Evolutionary conservation across 768 basidiomycete genomes (phyloP).

Genomic region (Hirschioporus abietinus): DNA sequence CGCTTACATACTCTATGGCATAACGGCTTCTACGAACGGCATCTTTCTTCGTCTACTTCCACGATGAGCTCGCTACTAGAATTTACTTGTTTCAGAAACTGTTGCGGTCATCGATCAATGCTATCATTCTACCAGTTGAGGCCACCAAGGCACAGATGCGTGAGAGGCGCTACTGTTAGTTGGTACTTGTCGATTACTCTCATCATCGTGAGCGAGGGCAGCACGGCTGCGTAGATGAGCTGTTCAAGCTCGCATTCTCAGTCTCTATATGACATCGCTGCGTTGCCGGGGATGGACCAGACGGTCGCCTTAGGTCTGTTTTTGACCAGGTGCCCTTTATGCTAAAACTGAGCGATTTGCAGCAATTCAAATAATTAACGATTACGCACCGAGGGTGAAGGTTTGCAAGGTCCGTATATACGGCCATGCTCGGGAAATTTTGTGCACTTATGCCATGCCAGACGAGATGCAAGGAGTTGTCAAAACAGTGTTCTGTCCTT

Average conservation of each 20-base stretch:
- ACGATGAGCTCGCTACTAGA: neutral
- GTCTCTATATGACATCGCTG: neutral
- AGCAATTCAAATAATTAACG: neutral
- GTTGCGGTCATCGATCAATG: neutral
- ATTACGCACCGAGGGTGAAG: neutral
- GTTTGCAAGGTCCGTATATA: neutral
- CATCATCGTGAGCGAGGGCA: neutral
- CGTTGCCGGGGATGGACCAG: neutral
- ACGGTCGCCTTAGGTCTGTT: neutral
- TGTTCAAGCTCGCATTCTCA: neutral
- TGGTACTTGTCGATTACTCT: neutral
- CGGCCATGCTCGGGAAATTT: neutral
- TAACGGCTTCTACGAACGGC: neutral
- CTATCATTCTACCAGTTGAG: neutral
- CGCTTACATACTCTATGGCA: neutral
- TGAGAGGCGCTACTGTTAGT: neutral
- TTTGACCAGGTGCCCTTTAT: neutral
- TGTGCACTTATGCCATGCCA: neutral
- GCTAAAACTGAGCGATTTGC: neutral
- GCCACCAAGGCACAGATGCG: neutral
- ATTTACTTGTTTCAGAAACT: neutral
- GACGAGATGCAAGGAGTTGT: neutral
- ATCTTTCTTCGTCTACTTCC: neutral
- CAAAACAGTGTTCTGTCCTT: neutral
- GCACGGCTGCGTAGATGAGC: neutral